These are phyloP conservation scores for Meyerozyma carpophila DNA, from an alignment of 1,139 yeast genomes.

Conservation along the genomic window DNA sequence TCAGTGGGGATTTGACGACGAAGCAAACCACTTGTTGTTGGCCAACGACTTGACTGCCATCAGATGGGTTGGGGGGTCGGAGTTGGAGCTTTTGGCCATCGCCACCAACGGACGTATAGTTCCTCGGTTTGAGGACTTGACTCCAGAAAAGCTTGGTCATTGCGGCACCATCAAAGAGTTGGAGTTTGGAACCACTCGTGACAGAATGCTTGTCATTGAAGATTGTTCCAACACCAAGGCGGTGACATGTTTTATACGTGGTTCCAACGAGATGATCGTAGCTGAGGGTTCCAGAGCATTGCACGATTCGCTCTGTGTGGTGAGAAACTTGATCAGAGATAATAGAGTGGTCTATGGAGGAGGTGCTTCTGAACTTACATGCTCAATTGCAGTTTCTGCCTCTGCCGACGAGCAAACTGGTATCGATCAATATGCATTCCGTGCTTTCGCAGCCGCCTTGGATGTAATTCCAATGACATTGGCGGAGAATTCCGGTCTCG, in stretches of 20 bases:
- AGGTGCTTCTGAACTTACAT: conserved; percentile 94
- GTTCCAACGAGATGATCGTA: conserved; percentile 95
- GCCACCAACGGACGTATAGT: conserved; percentile 97
- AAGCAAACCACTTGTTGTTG: conserved; percentile 88
- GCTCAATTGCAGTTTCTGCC: conserved; percentile 85
- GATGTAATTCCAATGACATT: conserved; percentile 91
- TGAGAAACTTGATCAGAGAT: conserved; percentile 89
- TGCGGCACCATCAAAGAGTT: conserved; percentile 85
- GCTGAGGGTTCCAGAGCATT: conserved; percentile 96
- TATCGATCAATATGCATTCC: conserved; percentile 95
- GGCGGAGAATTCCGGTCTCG: conserved; percentile 94
- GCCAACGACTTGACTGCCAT: conserved; percentile 91
- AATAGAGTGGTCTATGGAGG: conserved; percentile 96
- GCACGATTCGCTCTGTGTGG: conserved; percentile 96
- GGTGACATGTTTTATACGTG: conserved; percentile 89
- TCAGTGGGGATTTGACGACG: conserved; percentile 99
- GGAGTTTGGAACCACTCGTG: conserved; percentile 95
- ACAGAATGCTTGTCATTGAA: conserved; percentile 92
- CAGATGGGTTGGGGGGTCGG: conserved; percentile 99
- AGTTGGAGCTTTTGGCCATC: conserved; percentile 90
- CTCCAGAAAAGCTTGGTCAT: conserved; percentile 74
- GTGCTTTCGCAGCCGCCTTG: conserved; percentile 88
- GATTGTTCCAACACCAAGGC: conserved; percentile 86
- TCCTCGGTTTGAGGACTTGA: conserved; percentile 91
- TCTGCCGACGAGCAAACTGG: conserved; percentile 93